phyloP scores from a whole-genome alignment of 306 rosid genomes.

The Quillaja saponaria region DNA sequence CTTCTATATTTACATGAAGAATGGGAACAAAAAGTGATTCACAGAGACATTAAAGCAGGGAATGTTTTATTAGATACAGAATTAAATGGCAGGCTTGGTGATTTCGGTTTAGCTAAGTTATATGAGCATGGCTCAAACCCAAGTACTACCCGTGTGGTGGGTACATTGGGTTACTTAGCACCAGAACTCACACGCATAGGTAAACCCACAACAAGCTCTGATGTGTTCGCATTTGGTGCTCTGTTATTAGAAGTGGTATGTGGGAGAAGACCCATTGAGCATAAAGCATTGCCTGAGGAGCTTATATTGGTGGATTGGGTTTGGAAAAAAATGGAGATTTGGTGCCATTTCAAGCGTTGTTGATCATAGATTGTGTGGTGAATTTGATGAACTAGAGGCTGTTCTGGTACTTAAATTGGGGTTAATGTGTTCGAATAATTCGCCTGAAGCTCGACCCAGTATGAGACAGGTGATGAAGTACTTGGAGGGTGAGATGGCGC shows the following conservation, averaged over 20 bases:
- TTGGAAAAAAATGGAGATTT: constrained; percentile 26
- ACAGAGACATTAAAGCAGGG: constrained; percentile 38
- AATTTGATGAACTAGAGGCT: constrained; percentile 30
- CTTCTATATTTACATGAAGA: constrained; percentile 39
- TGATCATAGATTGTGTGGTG: constrained; percentile 21
- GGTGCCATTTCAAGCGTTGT: constrained; percentile 28
- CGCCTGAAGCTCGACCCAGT: constrained; percentile 30
- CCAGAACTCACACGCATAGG: constrained; percentile 38
- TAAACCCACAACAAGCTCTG: constrained; percentile 28
- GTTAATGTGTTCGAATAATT: constrained; percentile 28
- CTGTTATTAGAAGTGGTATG: constrained; percentile 37
- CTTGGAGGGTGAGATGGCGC: constrained; percentile 45
- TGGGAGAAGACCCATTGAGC: constrained; percentile 37
- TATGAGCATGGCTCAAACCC: constrained; percentile 37
- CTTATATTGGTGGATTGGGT: constrained; percentile 37
- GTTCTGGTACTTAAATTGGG: constrained; percentile 38
- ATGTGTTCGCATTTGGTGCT: constrained; percentile 43
- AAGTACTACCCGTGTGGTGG: constrained; percentile 36
- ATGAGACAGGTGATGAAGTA: constrained; percentile 53
- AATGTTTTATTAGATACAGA: constrained; percentile 41
- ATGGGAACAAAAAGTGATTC: constrained; percentile 42
- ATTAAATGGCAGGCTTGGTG: constrained; percentile 30
- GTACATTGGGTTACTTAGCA: constrained; percentile 41
- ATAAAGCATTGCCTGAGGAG: constrained; percentile 31
- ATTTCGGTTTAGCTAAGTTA: constrained; percentile 40